Evolutionary conservation across 305 asterid genomes (phyloP), one percentile per base, ranked within the genome.

Genomic region (Fraxinus ornus): DNA sequence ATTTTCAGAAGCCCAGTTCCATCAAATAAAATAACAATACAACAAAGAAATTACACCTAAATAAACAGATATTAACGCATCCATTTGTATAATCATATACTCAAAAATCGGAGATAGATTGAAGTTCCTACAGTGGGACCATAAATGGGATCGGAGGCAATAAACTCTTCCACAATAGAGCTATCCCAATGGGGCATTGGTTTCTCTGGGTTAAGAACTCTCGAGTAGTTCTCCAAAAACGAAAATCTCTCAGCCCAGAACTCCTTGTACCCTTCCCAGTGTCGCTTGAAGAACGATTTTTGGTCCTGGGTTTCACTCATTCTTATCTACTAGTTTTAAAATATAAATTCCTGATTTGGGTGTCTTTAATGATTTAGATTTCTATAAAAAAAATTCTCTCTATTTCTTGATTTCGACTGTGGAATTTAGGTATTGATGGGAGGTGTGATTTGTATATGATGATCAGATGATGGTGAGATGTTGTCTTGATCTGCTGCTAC

Each of bases 161-260:
- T 86, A 91, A 95, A 95, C 66, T 91, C 90, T 26, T 90, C 93
- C 10, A 96, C 97, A 41, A 86, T 97, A n/a, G 98, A 86, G 76
- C 89, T 86, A n/a, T 93, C 89, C 99, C 99, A 93, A 19, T 90
- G 90, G 71, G 95, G 94, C 78, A 94, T 88, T 37, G 97, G 98
- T 82, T 87, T 85, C 19, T 88, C 97, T 13, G 97, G 93, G 76
- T 93, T 73, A 49, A 92, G 83, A 72, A 93, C 90, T 88, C 88
- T 91, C 13, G 94, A 78, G 80, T 94, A 95, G 80, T 89, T 93
- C 3, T 90, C 90, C 78, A 91, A 55, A 74, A 88, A 81, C 1
- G 95, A 89, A 85, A 93, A 91, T 76, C 95, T 86, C 79, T 92
- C 96, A 4, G 87, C 85, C 97, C 93, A 92, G 76, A 91, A 93